Evolutionary conservation across 257 asterid species (phyloP), one percentile per base, ranked within the genome.

Genomic region (Solanum appendiculatum): DNA sequence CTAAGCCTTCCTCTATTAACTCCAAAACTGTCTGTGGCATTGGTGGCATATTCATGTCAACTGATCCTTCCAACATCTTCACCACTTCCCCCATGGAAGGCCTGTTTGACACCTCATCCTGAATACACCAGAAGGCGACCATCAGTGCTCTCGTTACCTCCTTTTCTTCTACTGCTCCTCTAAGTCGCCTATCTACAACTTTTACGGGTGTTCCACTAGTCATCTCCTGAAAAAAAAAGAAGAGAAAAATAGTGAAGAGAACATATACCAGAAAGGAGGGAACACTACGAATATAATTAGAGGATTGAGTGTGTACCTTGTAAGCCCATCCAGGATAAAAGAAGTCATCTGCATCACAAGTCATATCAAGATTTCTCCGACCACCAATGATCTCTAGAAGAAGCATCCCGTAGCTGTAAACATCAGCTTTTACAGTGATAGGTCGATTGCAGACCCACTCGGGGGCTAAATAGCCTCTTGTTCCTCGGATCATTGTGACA

Each of bases 251-350:
- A 75, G 86, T 70, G 85, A 75, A 16, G 37, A 40, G 16, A 27
- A 78, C 39, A 42, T 77, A 14, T 25, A 25, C n/a, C 36, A 78
- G 18, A 46, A 77, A 46, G 27, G 29, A 46, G 25, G 64, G 40
- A 46, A 16, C 27, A 46, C 31, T 80, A 27, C 2, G 39, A 46
- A 56, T 16, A 37, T 9, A 80, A 44, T 16, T 78, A 27, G 36
- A 9, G 82, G 27, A 46, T 44, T 2, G 40, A 0, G 9, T 18
- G 21, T 16, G 95, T 95, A 94, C 98, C 98, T 95, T 96, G 92
- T 92, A 96, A 36, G 99, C 99, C 99, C 99, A 95, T 21, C 99
- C 98, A 8, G 99, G 99, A 83, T 92, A 96, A 51, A 95, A 95
- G 93, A 96, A 96, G 85, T 92, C 94, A 13, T 96, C 98, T 40